phyloP scores from a whole-genome alignment of 352 stramenopile genomes.

The Vaucheria bursata region DNA sequence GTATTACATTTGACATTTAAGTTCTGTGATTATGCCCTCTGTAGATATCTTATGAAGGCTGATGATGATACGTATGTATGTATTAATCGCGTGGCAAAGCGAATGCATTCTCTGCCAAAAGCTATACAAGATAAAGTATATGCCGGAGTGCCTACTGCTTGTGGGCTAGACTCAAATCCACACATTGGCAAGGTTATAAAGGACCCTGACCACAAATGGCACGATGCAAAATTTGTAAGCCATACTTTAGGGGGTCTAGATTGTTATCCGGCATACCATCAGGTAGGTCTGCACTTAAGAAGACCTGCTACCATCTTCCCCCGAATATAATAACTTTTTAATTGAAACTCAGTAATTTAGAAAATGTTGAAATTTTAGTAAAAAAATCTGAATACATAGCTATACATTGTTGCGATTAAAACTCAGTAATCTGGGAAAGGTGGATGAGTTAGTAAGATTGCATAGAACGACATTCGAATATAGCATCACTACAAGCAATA shows the following conservation, averaged over 20 bases:
- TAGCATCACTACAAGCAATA: too few species aligned
- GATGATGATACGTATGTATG: constrained; percentile 45
- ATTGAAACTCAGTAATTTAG: too few species aligned
- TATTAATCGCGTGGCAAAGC: constrained; percentile 21
- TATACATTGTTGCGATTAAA: too few species aligned
- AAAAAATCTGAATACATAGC: too few species aligned
- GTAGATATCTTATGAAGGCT: constrained; percentile 39
- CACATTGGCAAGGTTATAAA: constrained; percentile 40
- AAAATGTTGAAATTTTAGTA: too few species aligned
- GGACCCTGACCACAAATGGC: constrained; percentile 29
- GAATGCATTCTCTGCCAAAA: not conserved
- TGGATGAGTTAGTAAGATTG: too few species aligned
- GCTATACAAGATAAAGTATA: constrained; percentile 30
- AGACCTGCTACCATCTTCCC: too few species aligned
- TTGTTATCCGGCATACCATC: constrained; percentile 37
- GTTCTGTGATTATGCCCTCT: constrained; percentile 1
- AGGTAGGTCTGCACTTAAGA: too few species aligned
- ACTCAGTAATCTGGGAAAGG: too few species aligned
- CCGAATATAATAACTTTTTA: too few species aligned
- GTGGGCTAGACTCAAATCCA: constrained; percentile 31
- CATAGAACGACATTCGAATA: too few species aligned
- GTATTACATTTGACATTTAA: not conserved
- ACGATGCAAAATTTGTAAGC: constrained; percentile 35
- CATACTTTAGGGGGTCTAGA: constrained; percentile 38
- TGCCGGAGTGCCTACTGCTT: constrained; percentile 36